These are phyloP conservation scores for Golubevia sp. DNA, from an alignment of 1,284 basidiomycete genomes.

Conservation along the genomic window DNA sequence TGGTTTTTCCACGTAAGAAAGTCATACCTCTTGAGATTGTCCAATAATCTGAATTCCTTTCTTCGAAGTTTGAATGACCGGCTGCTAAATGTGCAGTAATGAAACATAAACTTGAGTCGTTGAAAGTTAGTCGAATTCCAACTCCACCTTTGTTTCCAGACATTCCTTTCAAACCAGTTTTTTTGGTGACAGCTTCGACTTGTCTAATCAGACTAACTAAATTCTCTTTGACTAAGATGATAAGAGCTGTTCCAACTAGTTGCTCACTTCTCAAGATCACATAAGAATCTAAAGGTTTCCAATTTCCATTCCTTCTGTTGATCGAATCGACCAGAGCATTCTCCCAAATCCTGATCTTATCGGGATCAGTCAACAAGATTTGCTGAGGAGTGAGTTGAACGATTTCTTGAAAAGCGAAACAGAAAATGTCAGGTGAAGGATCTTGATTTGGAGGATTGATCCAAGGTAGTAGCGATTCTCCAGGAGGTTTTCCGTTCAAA, in stretches of 20 bases:
- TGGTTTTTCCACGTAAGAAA: conserved; percentile 85
- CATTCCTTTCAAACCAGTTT: conserved; percentile 96
- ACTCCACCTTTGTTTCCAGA: conserved; percentile 90
- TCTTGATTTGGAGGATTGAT: conserved; percentile 70
- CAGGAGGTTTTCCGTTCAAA: conserved; percentile 81
- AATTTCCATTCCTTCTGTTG: conserved; percentile 70
- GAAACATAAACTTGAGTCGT: conserved; percentile 91
- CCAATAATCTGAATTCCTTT: conserved; percentile 88
- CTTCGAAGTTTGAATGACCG: conserved; percentile 83
- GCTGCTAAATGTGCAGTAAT: conserved; percentile 94
- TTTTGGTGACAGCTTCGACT: conserved; percentile 88
- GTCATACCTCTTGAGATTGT: conserved; percentile 83
- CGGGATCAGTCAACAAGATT: conserved; percentile 88
- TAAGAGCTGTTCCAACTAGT: conserved; percentile 90
- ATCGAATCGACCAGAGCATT: conserved; percentile 78
- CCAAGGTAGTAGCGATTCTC: conserved; percentile 84
- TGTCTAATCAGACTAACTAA: conserved; percentile 79
- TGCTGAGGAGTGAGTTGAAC: conserved; percentile 95
- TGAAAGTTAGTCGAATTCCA: conserved; percentile 85
- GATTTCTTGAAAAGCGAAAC: conserved; percentile 95
- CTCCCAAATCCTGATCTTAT: conserved; percentile 80
- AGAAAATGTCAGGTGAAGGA: conserved; percentile 76
- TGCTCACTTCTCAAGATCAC: conserved; percentile 89
- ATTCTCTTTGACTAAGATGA: conserved; percentile 80
- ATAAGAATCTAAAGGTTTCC: conserved; percentile 76